Evolutionary conservation across 768 basidiomycete genomes (phyloP).

Genomic region (Boletus subcaerulescens): DNA sequence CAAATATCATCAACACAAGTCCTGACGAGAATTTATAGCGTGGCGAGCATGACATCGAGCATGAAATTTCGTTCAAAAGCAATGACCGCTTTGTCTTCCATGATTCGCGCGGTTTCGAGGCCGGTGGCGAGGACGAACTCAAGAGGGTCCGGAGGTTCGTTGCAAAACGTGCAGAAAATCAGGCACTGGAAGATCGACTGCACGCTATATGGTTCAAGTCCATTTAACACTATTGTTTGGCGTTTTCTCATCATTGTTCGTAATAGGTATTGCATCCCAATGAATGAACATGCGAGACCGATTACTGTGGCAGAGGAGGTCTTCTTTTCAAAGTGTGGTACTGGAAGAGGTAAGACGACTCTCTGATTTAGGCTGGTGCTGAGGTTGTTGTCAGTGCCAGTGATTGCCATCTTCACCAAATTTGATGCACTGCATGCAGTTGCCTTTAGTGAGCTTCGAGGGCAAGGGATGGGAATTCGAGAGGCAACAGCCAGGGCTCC

Average conservation of each 20-base stretch:
- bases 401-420: slow-evolving; percentile 39
- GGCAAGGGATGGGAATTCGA: slow-evolving; percentile 4
- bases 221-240: not conserved
- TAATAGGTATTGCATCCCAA: slow-evolving; percentile 39
- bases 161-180: slow-evolving; percentile 12
- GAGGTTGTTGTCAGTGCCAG: slow-evolving; percentile 30
- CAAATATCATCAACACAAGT: not conserved
- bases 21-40: not conserved
- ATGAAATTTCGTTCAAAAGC: slow-evolving; percentile 23
- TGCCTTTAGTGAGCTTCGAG: slow-evolving; percentile 14
- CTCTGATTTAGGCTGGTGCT: not conserved
- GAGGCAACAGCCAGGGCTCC: slow-evolving; percentile 7
- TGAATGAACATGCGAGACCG: slow-evolving; percentile 24
- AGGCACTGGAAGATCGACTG: slow-evolving; percentile 24
- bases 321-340: slow-evolving; percentile 24
- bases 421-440: slow-evolving; percentile 30
- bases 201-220: slow-evolving; percentile 37
- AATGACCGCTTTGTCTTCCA: slow-evolving; percentile 39
- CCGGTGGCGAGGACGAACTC: slow-evolving; percentile 31
- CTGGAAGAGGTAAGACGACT: slow-evolving; percentile 3
- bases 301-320: slow-evolving; percentile 29
- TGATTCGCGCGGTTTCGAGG: slow-evolving; percentile 41
- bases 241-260: slow-evolving; percentile 7
- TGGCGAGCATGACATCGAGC: slow-evolving; percentile 11
- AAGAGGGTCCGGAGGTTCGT: slow-evolving; percentile 33